Conservation (phyloP, 139 green algal genomes). For the Chlorella vulgaris region DNA sequence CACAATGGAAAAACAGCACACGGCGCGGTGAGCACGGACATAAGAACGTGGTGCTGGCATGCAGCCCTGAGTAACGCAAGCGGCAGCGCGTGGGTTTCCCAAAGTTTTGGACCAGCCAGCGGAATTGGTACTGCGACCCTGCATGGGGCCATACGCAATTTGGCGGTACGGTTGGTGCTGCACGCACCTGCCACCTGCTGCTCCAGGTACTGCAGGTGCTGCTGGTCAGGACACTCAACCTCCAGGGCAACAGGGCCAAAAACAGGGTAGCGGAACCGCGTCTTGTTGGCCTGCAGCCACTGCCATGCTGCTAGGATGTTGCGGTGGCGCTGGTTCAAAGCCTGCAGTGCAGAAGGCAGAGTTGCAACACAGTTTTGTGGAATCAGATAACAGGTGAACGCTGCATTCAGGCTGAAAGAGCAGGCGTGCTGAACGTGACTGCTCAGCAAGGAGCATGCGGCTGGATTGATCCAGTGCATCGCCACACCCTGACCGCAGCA, state of each 20-base stretch:
- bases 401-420: no score
- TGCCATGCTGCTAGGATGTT: constrained; percentile 38
- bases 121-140: no score
- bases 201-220: constrained; percentile 62
- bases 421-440: no score
- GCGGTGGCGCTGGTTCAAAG: constrained; percentile 29
- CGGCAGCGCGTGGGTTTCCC: not conserved
- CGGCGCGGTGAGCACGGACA: not conserved
- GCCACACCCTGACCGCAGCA: not conserved
- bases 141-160: no score
- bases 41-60: not conserved
- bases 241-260: constrained; percentile 70
- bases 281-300: constrained; percentile 53
- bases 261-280: constrained; percentile 56
- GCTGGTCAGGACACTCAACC: constrained; percentile 53
- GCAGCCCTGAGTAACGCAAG: not conserved
- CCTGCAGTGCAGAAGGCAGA: constrained; percentile 15
- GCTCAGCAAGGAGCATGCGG: not conserved
- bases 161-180: no score
- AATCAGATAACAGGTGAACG: no score
- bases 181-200: constrained; percentile 39
- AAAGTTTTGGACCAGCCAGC: not conserved
- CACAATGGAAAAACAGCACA: not conserved
- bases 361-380: no score
- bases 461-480: not conserved